Percentiles rank a stretch among this genome's conserved stretches.
Evolutionary conservation across 352 stramenopile species (phyloP).

Genomic region (Phytophthora podocarpi): DNA sequence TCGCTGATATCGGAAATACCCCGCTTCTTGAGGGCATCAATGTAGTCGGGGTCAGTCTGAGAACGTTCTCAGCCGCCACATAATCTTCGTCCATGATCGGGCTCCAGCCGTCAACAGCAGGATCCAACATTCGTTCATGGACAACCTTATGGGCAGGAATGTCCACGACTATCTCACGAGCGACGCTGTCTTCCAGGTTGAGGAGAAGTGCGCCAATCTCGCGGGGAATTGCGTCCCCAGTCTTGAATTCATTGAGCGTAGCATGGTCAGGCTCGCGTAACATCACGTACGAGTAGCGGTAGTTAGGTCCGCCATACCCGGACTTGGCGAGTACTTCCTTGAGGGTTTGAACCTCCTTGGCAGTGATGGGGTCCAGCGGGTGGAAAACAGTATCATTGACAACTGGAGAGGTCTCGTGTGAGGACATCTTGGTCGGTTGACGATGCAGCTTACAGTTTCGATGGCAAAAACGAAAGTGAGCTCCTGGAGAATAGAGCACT

Average conservation of each 20-base stretch:
- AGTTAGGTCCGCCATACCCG: slow-evolving; percentile 26
- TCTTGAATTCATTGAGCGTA: slow-evolving; percentile 32
- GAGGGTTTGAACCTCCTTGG: slow-evolving; percentile 35
- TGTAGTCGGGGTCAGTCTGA: slow-evolving; percentile 37
- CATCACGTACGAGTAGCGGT: slow-evolving; percentile 56
- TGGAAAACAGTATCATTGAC: no score
- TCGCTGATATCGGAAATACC: slow-evolving; percentile 42
- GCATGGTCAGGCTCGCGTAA: slow-evolving; percentile 46
- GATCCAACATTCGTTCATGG: no score
- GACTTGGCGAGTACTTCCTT: slow-evolving; percentile 43
- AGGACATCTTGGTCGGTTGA: no score
- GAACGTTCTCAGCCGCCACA: slow-evolving; percentile 36
- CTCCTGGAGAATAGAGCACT: no score
- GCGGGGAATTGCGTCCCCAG: slow-evolving; percentile 36
- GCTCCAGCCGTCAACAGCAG: slow-evolving; percentile 45
- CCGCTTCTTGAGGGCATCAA: slow-evolving; percentile 36
- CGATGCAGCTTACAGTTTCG: no score
- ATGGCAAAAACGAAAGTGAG: no score
- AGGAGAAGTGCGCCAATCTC: slow-evolving; percentile 44
- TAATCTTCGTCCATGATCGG: slow-evolving; percentile 50
- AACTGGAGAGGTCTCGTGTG: no score
- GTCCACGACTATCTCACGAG: slow-evolving; percentile 38
- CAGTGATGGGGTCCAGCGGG: slow-evolving; percentile 46
- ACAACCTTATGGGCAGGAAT: no score
- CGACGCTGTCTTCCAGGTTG: slow-evolving; percentile 29